Evolutionary conservation across 2,329 filamentous ascomycete genomes (phyloP).

Genomic region (Aurifilum marmelostoma): DNA sequence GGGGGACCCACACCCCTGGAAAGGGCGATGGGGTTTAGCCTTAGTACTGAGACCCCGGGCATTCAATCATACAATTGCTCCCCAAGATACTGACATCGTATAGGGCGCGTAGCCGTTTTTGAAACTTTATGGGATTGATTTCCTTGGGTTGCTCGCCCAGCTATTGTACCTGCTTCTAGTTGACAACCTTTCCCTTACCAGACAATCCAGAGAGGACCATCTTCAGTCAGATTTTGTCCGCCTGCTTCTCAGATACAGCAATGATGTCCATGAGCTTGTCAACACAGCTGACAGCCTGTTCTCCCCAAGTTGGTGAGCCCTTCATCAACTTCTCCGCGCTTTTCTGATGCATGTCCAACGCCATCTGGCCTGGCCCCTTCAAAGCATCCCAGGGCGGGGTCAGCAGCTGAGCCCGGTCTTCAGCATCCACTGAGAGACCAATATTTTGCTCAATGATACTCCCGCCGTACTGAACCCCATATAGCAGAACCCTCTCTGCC

Average conservation of each 20-base stretch:
- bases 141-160: not conserved
- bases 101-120: not conserved
- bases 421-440: slow-evolving; percentile 15
- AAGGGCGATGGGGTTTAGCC: not conserved
- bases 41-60: not conserved
- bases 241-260: not conserved
- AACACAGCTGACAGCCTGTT: slow-evolving; percentile 2
- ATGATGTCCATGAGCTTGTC: slow-evolving; percentile 11
- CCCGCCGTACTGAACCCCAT: slow-evolving; percentile 39
- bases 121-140: no score
- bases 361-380: slow-evolving; percentile 36
- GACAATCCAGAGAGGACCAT: no score
- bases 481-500: slow-evolving; percentile 38
- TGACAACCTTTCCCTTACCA: not conserved
- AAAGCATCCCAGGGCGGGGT: slow-evolving; percentile 29
- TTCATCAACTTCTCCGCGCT: slow-evolving; percentile 31
- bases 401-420: slow-evolving; percentile 18
- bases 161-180: not conserved
- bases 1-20: not conserved
- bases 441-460: slow-evolving; percentile 33
- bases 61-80: not conserved
- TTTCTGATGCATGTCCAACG: slow-evolving; percentile 38
- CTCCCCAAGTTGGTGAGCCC: slow-evolving; percentile 28
- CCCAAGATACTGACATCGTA: not conserved
- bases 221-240: not conserved